Percentiles rank a stretch among this genome's conserved stretches.
These are phyloP conservation scores for Vachellia collinsii DNA, from an alignment of 306 rosid species.

Conservation along the genomic window DNA sequence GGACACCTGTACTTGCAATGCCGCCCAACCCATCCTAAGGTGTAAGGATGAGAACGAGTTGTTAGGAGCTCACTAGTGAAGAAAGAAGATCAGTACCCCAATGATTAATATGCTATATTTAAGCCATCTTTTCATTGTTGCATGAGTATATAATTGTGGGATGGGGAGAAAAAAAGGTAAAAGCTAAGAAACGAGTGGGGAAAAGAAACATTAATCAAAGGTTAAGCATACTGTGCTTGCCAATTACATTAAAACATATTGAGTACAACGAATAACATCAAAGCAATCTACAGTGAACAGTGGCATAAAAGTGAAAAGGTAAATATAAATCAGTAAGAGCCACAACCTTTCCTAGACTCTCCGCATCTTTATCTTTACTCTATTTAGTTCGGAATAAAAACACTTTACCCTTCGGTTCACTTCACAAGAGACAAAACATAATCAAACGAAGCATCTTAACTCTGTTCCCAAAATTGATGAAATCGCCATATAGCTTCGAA, in stretches of 20 bases:
- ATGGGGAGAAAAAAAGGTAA: background rate
- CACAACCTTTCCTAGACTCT: background rate
- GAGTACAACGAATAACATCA: background rate
- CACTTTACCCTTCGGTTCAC: slow-evolving; percentile 8
- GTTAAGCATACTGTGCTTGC: background rate
- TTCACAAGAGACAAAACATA: slow-evolving; percentile 24
- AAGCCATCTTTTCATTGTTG: background rate
- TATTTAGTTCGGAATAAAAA: slow-evolving; percentile 3
- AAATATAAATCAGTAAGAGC: background rate
- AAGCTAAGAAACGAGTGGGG: background rate
- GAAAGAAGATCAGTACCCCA: background rate
- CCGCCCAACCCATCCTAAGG: background rate
- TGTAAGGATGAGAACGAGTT: background rate
- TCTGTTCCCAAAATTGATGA: background rate
- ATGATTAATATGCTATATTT: slow-evolving; percentile 16
- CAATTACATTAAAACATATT: background rate
- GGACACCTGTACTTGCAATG: background rate
- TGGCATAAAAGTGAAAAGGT: background rate
- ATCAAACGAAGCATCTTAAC: background rate
- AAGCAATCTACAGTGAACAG: background rate
- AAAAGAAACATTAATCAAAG: background rate
- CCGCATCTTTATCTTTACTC: background rate
- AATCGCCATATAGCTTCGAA: background rate
- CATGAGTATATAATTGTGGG: background rate
- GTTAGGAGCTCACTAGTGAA: background rate